Base-by-base conservation (phyloP, 2,329 filamentous ascomycete species). In the Thielaviopsis punctulata region DNA sequence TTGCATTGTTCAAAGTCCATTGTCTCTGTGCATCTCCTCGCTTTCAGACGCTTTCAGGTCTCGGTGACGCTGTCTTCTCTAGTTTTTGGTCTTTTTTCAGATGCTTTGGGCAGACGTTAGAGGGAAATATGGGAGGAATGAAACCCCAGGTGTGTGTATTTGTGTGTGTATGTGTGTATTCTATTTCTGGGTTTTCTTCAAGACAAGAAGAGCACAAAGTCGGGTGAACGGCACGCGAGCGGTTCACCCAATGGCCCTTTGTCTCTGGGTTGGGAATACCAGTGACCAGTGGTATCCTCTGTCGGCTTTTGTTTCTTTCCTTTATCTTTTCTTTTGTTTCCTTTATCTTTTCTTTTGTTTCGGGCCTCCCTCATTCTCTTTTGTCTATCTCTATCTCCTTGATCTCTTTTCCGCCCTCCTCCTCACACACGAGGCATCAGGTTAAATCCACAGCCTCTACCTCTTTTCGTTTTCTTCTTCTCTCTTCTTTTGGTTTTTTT, bases 241-340 rank as follows among this genome's bases (percentile, higher is more conserved):
- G 7, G 30, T 15, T 36, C 30, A 15, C 13, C 13, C 9, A 15
- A 36, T 36, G 30, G n/a, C 6, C 12, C 30, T 36, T n/a, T 36
- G 30, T 2, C 7, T 36, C 13, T n/a, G 13, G 13, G 13, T 15
- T 48, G 19, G 36, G n/a, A 27, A 27, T 24, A 25, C 36, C 33
- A 23, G 18, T 23, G 24, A 25, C 41, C 13, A 36, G 30, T n/a
- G 9, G 23, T 41, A n/a, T n/a, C n/a, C n/a, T n/a, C n/a, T n/a
- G n/a, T n/a, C n/a, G n/a, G n/a, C n/a, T 22, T 41, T 44, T 13
- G 24, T 36, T 22, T 33, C 33, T 39, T 41, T 13, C 24, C 30
- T 43, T 36, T 49, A 49, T 44, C 19, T 36, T 53, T 43, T 22
- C 21, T 53, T n/a, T 53, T 33, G n/a, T 19, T 15, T 46, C 9